Conservation (phyloP, 2,329 filamentous ascomycete genomes). For the Hypoxylon sp. region DNA sequence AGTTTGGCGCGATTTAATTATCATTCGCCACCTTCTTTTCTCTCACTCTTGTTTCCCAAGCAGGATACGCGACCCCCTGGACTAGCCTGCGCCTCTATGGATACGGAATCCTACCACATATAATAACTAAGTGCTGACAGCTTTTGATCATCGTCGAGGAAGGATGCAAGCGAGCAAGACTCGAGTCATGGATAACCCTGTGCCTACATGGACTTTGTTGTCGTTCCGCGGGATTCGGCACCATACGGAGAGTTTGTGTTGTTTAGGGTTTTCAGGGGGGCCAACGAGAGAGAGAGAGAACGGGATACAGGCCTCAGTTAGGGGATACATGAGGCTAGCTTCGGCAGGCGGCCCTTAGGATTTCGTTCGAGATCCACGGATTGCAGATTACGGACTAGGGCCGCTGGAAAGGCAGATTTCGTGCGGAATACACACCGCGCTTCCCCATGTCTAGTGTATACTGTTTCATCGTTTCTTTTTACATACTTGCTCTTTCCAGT, state of each 20-base stretch:
- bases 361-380: conserved; percentile 27
- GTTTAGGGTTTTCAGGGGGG: conserved; percentile 10
- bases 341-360: conserved; percentile 14
- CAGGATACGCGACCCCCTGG: neutral
- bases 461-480: neutral
- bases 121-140: conserved; percentile 36
- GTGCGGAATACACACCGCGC: neutral
- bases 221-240: neutral
- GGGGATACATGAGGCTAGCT: conserved; percentile 9
- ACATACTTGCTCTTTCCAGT: too few species aligned
- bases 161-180: conserved; percentile 21
- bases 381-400: conserved; percentile 31
- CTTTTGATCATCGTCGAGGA: conserved; percentile 26
- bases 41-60: conserved; percentile 3
- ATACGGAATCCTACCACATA: conserved; percentile 8
- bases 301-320: neutral
- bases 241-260: neutral
- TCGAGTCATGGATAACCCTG: conserved; percentile 12
- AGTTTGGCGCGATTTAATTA: conserved; percentile 22
- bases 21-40: conserved; percentile 13
- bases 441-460: neutral
- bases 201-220: neutral
- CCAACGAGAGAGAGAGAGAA: neutral
- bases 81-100: conserved; percentile 13
- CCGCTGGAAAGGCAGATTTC: conserved; percentile 20